Evolutionary conservation across 305 asterid genomes (phyloP).

Genomic region (Withania somnifera): DNA sequence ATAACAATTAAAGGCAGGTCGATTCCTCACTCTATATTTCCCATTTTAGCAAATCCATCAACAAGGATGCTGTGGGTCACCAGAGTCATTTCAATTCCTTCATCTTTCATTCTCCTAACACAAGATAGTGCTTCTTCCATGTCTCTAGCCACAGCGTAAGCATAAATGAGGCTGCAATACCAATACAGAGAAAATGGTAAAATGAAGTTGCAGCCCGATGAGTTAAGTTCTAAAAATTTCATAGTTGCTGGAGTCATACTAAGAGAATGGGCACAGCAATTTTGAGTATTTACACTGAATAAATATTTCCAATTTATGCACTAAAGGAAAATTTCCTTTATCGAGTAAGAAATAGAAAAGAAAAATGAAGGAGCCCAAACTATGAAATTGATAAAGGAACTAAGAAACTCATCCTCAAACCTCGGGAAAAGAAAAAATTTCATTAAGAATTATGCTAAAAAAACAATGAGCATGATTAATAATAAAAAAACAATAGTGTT

Average conservation of each 20-base stretch:
- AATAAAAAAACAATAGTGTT: neutral
- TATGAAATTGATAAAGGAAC: neutral
- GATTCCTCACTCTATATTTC: constrained; percentile 63
- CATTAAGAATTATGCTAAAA: neutral
- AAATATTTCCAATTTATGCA: neutral
- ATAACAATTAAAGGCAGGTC: neutral
- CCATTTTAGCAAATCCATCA: constrained; percentile 74
- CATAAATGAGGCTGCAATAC: constrained; percentile 84
- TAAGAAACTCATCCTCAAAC: neutral
- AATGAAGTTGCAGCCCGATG: neutral
- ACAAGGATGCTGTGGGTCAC: constrained; percentile 90
- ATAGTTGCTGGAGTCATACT: neutral
- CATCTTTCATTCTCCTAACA: constrained; percentile 78
- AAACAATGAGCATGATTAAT: neutral
- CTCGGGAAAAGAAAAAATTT: neutral
- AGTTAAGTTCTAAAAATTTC: neutral
- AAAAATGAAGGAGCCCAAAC: neutral
- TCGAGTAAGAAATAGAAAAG: neutral
- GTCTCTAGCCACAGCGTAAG: constrained; percentile 90
- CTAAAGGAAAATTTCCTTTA: neutral
- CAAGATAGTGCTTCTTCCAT: constrained; percentile 97
- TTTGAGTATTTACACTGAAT: neutral
- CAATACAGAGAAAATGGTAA: constrained; percentile 9
- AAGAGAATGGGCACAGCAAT: neutral
- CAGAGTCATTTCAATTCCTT: constrained; percentile 79